Evolutionary conservation across 169 alveolate species (phyloP).

Genomic region (Plasmodium reichenowi): DNA sequence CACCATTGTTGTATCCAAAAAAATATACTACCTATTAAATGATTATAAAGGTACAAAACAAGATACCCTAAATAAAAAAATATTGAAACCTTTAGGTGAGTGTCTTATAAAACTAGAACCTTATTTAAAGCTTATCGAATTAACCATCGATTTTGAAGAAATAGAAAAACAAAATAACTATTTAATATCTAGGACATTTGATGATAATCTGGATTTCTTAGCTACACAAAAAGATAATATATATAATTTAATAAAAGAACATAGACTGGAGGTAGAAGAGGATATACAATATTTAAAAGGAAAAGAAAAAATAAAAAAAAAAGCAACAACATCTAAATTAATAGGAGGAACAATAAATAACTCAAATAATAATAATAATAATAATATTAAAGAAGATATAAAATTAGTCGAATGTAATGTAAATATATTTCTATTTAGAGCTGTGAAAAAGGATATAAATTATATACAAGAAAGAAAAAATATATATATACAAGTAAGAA

Average conservation of each 20-base stretch:
- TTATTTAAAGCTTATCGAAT: conserved; percentile 91
- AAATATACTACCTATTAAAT: conserved; percentile 71
- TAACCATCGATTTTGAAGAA: conserved; percentile 93
- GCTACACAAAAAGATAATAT: conserved; percentile 64
- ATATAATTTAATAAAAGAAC: conserved; percentile 79
- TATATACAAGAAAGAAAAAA: conserved; percentile 78
- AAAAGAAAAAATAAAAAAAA: conserved; percentile 75
- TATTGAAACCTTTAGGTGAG: conserved; percentile 85
- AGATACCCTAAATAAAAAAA: conserved; percentile 73
- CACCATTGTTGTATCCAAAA: conserved; percentile 56
- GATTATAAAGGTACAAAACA: conserved; percentile 80
- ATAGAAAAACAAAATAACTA: conserved; percentile 90
- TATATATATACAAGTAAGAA: conserved; percentile 83
- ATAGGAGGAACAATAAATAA: conserved; percentile 68
- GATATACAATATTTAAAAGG: conserved; percentile 89
- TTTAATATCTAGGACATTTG: conserved; percentile 89
- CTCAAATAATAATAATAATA: conserved; percentile 36
- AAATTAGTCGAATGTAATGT: conserved; percentile 87
- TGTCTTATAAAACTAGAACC: conserved; percentile 86
- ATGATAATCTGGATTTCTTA: conserved; percentile 79
- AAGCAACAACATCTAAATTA: conserved; percentile 34
- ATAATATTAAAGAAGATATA: conserved; percentile 78
- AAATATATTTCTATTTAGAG: conserved; percentile 89
- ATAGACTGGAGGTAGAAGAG: conserved; percentile 81
- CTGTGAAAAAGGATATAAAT: conserved; percentile 88